Evolutionary conservation across 805 yeast genomes (phyloP), one percentile per base, ranked within the genome.

Genomic region (Pichia eremophila): DNA sequence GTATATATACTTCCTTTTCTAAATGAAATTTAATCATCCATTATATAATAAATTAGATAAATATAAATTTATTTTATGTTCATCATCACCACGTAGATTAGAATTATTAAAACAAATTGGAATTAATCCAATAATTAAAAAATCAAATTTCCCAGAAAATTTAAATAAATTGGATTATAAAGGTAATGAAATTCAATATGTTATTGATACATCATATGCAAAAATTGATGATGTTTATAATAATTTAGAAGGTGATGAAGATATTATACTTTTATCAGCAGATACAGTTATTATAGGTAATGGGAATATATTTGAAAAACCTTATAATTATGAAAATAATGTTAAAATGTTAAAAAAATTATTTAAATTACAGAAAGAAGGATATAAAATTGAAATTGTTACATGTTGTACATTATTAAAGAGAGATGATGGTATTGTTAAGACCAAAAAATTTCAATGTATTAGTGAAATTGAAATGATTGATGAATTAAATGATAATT

Each of bases 81-180:
- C 96, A 2, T 75, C 85, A 1, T 90, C 97, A 0, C 91, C 95
- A 2, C 72, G 96, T 50, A 68, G 99, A 48, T 65, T 69, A 46
- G 86, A 85, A 47, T 83, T 93, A n/a, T 57, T 93, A 29, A 58
- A 63, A 6, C 78, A 83, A 54, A 62, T 84, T 61, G 82, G 82
- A 0, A 63, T 34, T 34, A 14, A 34, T 22, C 59, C 75, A 9
- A 56, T 72, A 12, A 68, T 84, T 0, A 62, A 75, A 14, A 78
- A 80, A 18, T 85, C 96, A 0, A 67, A 76, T 10, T 91, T 88
- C 58, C 83, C 78, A 45, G 99, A 91, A 61, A 71, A 90, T 61
- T 68, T 93, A 39, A 69, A 76, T 49, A 88, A 89, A 57, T 51
- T 60, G 1, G 58, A 64, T 3, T 60, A 62, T 47, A 31, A 32